Evolutionary conservation across 108 stramenopile species (phyloP).

Genomic region (Conticribra weissflogii): DNA sequence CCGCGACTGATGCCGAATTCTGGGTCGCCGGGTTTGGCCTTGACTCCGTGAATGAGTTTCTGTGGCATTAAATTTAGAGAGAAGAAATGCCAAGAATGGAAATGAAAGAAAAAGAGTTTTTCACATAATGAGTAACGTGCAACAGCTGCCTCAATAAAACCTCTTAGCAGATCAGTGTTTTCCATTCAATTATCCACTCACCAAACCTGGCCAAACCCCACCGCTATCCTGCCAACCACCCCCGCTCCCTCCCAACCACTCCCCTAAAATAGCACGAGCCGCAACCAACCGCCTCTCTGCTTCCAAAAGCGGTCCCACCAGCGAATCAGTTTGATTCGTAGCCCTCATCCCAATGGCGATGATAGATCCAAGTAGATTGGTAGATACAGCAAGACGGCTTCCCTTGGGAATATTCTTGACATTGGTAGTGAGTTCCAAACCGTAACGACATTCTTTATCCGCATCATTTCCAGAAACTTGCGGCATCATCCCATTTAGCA

Average conservation of each 20-base stretch:
- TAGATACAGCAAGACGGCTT: conserved; percentile 62
- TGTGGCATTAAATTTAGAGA: too few relatives aligned
- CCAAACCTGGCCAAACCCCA: conserved; percentile 67
- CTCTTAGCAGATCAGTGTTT: too few relatives aligned
- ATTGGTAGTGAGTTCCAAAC: conserved; percentile 54
- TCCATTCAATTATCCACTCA: too few relatives aligned
- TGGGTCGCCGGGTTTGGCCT: conserved; percentile 44
- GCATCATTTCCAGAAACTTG: not conserved
- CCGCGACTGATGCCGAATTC: conserved; percentile 64
- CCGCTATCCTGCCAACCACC: conserved; percentile 70
- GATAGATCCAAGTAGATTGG: conserved; percentile 64
- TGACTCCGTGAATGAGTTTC: conserved; percentile 63
- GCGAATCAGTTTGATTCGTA: conserved; percentile 42
- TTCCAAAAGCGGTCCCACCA: conserved; percentile 49
- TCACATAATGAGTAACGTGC: too few relatives aligned
- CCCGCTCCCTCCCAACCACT: conserved; percentile 73
- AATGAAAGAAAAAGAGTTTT: too few relatives aligned
- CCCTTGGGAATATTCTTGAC: conserved; percentile 73
- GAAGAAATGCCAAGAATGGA: too few relatives aligned
- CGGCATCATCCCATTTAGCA: conserved; percentile 47
- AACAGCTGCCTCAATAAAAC: too few relatives aligned
- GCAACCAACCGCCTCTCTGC: conserved; percentile 61
- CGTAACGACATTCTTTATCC: conserved; percentile 16
- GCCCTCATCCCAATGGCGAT: conserved; percentile 69
- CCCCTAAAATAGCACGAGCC: conserved; percentile 67